Conservation (phyloP, 306 rosid genomes). For the Lupinus albus region DNA sequence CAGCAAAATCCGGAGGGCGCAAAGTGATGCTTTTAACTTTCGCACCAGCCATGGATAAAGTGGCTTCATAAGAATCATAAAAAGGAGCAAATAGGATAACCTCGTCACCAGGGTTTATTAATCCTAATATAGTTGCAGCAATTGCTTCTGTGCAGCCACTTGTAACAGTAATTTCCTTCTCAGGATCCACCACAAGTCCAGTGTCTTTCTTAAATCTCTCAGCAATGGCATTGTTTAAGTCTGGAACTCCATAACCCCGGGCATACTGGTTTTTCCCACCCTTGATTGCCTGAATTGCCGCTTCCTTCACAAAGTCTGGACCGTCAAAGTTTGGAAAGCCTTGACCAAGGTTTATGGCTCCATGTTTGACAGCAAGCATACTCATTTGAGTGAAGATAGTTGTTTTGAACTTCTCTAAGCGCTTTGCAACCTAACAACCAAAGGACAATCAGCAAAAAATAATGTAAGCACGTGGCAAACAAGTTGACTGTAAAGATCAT, state of each 20-base stretch:
- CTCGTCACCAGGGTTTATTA: conserved; percentile 93
- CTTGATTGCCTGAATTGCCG: conserved; percentile 81
- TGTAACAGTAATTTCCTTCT: conserved; percentile 81
- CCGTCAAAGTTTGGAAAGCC: conserved; percentile 97
- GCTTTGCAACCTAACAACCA: conserved; percentile 76
- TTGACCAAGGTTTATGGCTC: conserved; percentile 92
- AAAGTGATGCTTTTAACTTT: conserved; percentile 67
- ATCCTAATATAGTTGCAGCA: conserved; percentile 81
- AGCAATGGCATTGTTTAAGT: conserved; percentile 74
- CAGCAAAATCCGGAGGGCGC: conserved; percentile 76
- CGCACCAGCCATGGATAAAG: conserved; percentile 94
- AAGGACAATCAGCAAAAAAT: conserved; percentile 23
- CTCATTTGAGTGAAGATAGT: conserved; percentile 94
- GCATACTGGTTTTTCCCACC: conserved; percentile 94
- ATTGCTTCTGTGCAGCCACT: conserved; percentile 94
- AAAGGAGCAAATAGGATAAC: conserved; percentile 89
- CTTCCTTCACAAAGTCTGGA: conserved; percentile 93
- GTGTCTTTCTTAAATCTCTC: conserved; percentile 82
- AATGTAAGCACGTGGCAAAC: neutral
- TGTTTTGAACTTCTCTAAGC: conserved; percentile 87
- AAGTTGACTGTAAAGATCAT: neutral
- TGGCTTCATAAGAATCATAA: conserved; percentile 84
- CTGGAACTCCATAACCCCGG: conserved; percentile 78
- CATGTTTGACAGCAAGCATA: conserved; percentile 74
- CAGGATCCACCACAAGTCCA: conserved; percentile 76